Base-by-base conservation (phyloP, 345 rosid genomes). In the Viola odorata region DNA sequence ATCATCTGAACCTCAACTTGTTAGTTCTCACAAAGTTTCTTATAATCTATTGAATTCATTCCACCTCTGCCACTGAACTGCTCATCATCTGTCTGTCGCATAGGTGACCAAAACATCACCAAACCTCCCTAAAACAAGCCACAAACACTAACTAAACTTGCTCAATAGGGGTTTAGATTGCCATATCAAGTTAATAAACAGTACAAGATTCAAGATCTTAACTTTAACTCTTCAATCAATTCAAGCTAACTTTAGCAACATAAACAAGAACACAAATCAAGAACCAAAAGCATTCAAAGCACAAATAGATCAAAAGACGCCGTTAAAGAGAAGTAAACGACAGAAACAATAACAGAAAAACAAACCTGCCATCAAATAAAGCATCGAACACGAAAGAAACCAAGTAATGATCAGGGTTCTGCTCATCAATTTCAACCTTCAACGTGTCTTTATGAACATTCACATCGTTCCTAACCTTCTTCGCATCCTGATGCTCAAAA, bases 351-450 rank as follows among this genome's bases (percentile, higher is more conserved):
- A 14, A 63, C 42, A n/a, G 11, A 15, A 40, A 6, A 9, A 53
- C 78, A 63, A 57, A 91, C 96, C 96, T 87, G 59, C 98, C 98
- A 71, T 89, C 89, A 72, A 81, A 83, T 45, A 85, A 9, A 49
- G 98, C 96, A 72, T 91, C 96, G 60, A 87, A 92, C 66, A 85
- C 78, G 73, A 92, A 92, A 70, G 98, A 89, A 51, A 92, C 88
- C 70, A 92, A 75, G 70, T 77, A 77, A 53, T 63, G 78, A 74
- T 83, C 88, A 54, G 96, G 96, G 73, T 82, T 80, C 15, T 65
- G 67, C 73, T 81, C 84, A 60, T 92, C 98, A 41, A 77, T 68
- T 66, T 61, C 84, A 16, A 92, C 67, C 80, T 65, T 74, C 75
- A 89, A 76, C 13, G 96, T 87, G 63, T 80, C 91, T 73, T 89